Conservation (phyloP, 1,139 yeast genomes). For the Blastobotrys petasosporus region DNA sequence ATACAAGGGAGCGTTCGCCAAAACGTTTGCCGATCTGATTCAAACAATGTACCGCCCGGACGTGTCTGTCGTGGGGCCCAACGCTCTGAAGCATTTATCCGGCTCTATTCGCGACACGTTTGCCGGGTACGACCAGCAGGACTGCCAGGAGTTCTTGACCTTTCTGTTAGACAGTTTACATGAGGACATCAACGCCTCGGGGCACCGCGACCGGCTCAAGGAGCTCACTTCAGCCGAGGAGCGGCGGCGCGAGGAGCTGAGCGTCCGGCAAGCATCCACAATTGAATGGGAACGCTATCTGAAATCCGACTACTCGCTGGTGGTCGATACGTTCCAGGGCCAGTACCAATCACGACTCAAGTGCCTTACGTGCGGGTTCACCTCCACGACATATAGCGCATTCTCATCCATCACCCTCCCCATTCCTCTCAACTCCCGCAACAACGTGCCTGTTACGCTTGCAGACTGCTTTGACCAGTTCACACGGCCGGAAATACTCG, state of each 20-base stretch:
- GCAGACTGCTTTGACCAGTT: constrained; percentile 67
- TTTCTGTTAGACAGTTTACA: constrained; percentile 81
- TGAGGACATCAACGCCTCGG: constrained; percentile 76
- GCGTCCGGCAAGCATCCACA: constrained; percentile 79
- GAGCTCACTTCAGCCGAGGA: constrained; percentile 73
- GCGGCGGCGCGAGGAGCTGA: constrained; percentile 61
- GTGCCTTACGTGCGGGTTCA: constrained; percentile 67
- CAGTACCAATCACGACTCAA: constrained; percentile 76
- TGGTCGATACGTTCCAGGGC: constrained; percentile 86
- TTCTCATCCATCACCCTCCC: constrained; percentile 74
- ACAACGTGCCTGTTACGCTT: constrained; percentile 36
- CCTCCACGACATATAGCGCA: constrained; percentile 84
- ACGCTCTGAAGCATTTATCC: constrained; percentile 53
- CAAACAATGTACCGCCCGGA: constrained; percentile 50
- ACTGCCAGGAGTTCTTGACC: constrained; percentile 84
- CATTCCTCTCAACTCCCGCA: constrained; percentile 42
- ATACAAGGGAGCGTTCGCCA: constrained; percentile 75
- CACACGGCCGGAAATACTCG: constrained; percentile 60
- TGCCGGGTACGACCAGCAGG: constrained; percentile 81
- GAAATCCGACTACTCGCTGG: constrained; percentile 74
- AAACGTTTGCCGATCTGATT: constrained; percentile 62
- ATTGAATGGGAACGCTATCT: constrained; percentile 93
- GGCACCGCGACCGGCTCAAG: constrained; percentile 47
- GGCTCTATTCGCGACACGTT: constrained; percentile 70
- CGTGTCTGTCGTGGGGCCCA: constrained; percentile 49